Percentiles rank a stretch among this genome's conserved stretches.
These are phyloP conservation scores for Simplicillium aogashimaense DNA, from an alignment of 2,329 filamentous ascomycete genomes.

Conservation along the genomic window DNA sequence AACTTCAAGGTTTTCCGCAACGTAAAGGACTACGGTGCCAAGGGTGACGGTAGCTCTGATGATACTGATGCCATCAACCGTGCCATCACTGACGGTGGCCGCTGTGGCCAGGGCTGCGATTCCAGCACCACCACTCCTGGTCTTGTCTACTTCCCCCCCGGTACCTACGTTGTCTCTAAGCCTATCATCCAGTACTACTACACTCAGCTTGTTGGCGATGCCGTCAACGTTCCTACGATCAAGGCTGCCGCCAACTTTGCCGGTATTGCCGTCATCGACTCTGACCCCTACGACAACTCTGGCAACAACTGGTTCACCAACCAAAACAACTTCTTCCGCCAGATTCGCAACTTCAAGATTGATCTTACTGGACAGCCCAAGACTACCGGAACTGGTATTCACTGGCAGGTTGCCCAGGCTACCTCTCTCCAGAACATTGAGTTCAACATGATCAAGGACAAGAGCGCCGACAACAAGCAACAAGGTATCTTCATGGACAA, in stretches of 20 bases:
- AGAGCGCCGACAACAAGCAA: conserved; percentile 54
- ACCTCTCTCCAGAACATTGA: conserved; percentile 72
- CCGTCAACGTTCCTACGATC: conserved; percentile 59
- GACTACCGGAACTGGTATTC: conserved; percentile 57
- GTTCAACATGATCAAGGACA: conserved; percentile 67
- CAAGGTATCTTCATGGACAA: conserved; percentile 80
- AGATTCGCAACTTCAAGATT: conserved; percentile 73
- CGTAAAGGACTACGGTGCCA: conserved; percentile 66
- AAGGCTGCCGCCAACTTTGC: conserved; percentile 63
- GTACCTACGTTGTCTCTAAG: conserved; percentile 71
- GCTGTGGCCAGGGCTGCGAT: conserved; percentile 74
- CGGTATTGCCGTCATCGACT: conserved; percentile 83
- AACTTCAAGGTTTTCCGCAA: conserved; percentile 68
- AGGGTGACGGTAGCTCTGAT: conserved; percentile 59
- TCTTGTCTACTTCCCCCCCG: conserved; percentile 83
- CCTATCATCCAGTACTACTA: conserved; percentile 85
- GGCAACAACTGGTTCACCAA: conserved; percentile 71
- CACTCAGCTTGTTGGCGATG: conserved; percentile 84
- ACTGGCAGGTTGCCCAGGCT: conserved; percentile 81
- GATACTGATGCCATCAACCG: conserved; percentile 83
- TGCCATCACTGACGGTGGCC: conserved; percentile 66
- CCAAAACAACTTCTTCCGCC: conserved; percentile 77
- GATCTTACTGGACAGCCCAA: conserved; percentile 59
- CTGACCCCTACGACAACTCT: conserved; percentile 66
- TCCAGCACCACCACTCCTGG: conserved; percentile 77